Evolutionary conservation across 805 yeast species (phyloP).

Genomic region (Saturnispora quitensis): DNA sequence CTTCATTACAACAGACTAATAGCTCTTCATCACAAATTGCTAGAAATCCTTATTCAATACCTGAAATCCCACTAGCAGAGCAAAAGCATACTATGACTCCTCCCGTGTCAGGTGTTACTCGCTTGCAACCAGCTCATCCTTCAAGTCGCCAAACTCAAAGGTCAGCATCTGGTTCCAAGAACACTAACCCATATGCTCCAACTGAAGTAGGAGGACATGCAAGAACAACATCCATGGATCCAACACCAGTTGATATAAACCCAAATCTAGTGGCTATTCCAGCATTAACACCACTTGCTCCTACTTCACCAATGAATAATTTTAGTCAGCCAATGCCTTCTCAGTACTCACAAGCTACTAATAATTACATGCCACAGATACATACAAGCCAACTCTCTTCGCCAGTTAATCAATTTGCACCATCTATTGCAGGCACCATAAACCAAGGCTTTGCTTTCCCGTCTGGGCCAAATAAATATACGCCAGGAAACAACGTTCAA

Average conservation of each 20-base stretch:
- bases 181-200: slow-evolving; percentile 27
- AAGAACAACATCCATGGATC: slow-evolving; percentile 17
- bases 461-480: background rate
- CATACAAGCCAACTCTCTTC: background rate
- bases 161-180: background rate
- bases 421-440: background rate
- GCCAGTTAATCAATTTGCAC: background rate
- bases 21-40: background rate
- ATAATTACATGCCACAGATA: background rate
- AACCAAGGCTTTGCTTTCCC: background rate
- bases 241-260: slow-evolving; percentile 17
- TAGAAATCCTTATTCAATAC: slow-evolving; percentile 26
- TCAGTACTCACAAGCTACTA: background rate
- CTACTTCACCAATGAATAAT: background rate
- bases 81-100: background rate
- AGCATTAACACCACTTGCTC: slow-evolving; percentile 14
- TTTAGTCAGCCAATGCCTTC: background rate
- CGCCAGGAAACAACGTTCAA: background rate
- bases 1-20: slow-evolving; percentile 9
- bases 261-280: slow-evolving; percentile 27
- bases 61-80: background rate
- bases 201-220: slow-evolving; percentile 25
- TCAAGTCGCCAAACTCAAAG: background rate
- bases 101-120: background rate
- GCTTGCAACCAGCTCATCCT: background rate